Percentiles rank a stretch among this genome's conserved stretches.
Evolutionary conservation across 768 basidiomycete genomes (phyloP).

Genomic region (Amanita pseudoporphyria): DNA sequence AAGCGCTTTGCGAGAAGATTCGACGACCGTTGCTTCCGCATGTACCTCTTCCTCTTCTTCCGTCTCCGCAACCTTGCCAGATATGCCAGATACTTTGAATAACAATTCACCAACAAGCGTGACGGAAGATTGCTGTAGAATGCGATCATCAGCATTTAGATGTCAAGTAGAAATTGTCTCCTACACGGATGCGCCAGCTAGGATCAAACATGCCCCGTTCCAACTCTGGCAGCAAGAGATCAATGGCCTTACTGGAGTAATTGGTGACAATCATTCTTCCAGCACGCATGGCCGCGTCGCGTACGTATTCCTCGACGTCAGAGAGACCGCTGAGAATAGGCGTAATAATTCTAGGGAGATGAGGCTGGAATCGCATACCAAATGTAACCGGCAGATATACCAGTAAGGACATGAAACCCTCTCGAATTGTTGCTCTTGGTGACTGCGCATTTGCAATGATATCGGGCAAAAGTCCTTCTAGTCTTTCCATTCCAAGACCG

Average conservation of each 20-base stretch:
- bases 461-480: constrained; percentile 90
- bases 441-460: constrained; percentile 89
- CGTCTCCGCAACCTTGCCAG: constrained; percentile 70
- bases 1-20: constrained; percentile 78
- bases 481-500: constrained; percentile 93
- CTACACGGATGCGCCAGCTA: constrained; percentile 88
- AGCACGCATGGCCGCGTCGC: constrained; percentile 98
- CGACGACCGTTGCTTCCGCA: constrained; percentile 56
- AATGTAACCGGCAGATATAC: constrained; percentile 95
- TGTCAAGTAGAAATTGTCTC: constrained; percentile 16
- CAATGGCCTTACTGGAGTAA: constrained; percentile 87
- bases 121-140: constrained; percentile 79
- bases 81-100: constrained; percentile 96
- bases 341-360: constrained; percentile 87
- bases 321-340: constrained; percentile 90
- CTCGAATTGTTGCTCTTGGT: constrained; percentile 82
- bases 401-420: constrained; percentile 97
- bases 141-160: not conserved
- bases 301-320: constrained; percentile 89
- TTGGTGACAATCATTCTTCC: constrained; percentile 96
- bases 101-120: constrained; percentile 91
- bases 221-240: constrained; percentile 87
- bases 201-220: constrained; percentile 93
- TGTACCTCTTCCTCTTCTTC: constrained; percentile 71
- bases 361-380: constrained; percentile 92